Conservation (phyloP, 1,284 basidiomycete genomes). For the Pulveroboletus ridleyi region DNA sequence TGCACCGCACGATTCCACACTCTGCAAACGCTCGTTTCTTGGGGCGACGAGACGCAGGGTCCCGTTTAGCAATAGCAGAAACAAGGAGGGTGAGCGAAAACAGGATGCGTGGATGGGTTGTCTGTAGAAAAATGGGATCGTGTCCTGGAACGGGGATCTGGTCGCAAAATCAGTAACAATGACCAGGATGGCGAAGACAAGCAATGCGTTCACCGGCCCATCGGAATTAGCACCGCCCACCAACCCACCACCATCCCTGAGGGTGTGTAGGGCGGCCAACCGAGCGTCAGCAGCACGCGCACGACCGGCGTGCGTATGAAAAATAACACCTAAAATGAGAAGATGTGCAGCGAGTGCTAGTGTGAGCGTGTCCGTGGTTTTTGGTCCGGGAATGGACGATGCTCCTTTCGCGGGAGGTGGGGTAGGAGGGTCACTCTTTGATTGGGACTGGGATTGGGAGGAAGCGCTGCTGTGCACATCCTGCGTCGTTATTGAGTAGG, state of each 20-base stretch:
- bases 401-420: constrained; percentile 12
- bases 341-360: constrained; percentile 54
- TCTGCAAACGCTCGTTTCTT: constrained; percentile 71
- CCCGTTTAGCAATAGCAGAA: constrained; percentile 68
- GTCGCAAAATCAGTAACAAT: constrained; percentile 13
- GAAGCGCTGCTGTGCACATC: constrained; percentile 34
- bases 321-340: constrained; percentile 64
- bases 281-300: constrained; percentile 50
- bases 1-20: constrained; percentile 59
- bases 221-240: constrained; percentile 47
- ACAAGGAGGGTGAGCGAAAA: constrained; percentile 70
- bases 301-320: constrained; percentile 60
- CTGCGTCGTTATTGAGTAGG: constrained; percentile 37
- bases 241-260: constrained; percentile 64
- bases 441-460: constrained; percentile 38
- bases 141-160: constrained; percentile 44
- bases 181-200: constrained; percentile 9
- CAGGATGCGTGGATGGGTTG: constrained; percentile 71
- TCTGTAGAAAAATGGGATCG: constrained; percentile 57
- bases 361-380: constrained; percentile 42
- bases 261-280: constrained; percentile 60
- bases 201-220: constrained; percentile 56
- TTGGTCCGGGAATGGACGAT: constrained; percentile 21
- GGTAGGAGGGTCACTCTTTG: constrained; percentile 7
- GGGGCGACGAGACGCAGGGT: constrained; percentile 74